Conservation (phyloP, 1,139 yeast species). For the Suhomyces guaymorum region DNA sequence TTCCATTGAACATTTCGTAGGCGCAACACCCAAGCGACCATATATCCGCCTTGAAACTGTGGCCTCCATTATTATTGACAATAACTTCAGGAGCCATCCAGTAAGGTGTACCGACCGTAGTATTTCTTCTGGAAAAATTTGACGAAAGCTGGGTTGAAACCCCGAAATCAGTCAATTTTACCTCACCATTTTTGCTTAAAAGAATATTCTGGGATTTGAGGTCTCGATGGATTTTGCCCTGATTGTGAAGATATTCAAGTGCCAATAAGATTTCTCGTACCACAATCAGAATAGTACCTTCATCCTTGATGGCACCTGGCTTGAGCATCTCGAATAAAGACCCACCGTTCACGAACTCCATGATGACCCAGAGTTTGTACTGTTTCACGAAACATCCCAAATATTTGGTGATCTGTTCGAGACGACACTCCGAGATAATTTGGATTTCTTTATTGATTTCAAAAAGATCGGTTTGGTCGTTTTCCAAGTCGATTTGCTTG, state of each 20-base stretch:
- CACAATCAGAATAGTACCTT: conserved; percentile 55
- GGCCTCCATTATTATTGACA: conserved; percentile 71
- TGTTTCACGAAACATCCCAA: conserved; percentile 81
- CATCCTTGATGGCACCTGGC: conserved; percentile 58
- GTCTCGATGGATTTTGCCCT: conserved; percentile 84
- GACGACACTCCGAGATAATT: conserved; percentile 72
- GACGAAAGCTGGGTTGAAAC: conserved; percentile 91
- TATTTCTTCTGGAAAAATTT: conserved; percentile 77
- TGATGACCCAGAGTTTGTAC: conserved; percentile 79
- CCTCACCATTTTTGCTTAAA: conserved; percentile 67
- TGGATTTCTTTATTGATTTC: conserved; percentile 82
- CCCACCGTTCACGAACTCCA: conserved; percentile 87
- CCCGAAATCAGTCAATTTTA: conserved; percentile 94
- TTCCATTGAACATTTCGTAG: conserved; percentile 78
- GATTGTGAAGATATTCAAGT: conserved; percentile 67
- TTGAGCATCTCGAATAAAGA: conserved; percentile 66
- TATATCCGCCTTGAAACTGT: conserved; percentile 85
- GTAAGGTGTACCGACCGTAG: conserved; percentile 98
- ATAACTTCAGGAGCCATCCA: conserved; percentile 99
- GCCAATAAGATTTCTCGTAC: conserved; percentile 64
- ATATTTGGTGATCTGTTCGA: conserved; percentile 69
- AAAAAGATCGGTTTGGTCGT: conserved; percentile 69
- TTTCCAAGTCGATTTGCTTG: conserved; percentile 77
- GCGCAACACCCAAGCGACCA: conserved; percentile 97
- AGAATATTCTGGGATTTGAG: conserved; percentile 83